Base-by-base conservation (phyloP, 148 eudicot genomes). In the Rhododendron griersonianum region DNA sequence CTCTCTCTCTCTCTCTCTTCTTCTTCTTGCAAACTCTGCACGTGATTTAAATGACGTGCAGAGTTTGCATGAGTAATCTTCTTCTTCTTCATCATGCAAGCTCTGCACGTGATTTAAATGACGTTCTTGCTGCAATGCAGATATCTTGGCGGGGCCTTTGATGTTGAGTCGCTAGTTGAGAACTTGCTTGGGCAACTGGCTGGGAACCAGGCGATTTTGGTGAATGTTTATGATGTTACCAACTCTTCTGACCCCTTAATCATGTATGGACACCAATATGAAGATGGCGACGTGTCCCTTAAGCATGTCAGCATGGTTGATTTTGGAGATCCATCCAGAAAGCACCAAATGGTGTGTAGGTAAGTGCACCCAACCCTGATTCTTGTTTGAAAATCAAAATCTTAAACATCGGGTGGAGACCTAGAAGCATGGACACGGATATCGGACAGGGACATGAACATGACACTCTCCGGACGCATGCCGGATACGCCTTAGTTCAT, bases 101-200 rank as follows among this genome's bases (percentile, higher is more conserved):
- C 11, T 71, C 45, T 81, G 10, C 23, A 23, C 4, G 15, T 73
- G 74, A 48, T 48, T 35, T n/a, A 76, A 51, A 33, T 85, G 79
- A 13, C 4, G 11, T 28, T 78, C n/a, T 39, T 77, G 25, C 39
- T 37, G 83, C 86, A 41, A 65, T 50, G 80, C 87, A 94, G 96
- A 82, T 94, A 92, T 82, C 90, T 94, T 85, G 96, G 96, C 41
- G 96, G 96, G 81, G 91, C 95, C 76, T 94, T 94, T 89, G 96
- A 94, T 89, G 95, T 94, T 71, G 96, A 94, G 88, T 94, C 93
- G 15, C 93, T 94, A 63, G 94, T 94, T 19, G 95, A 94, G 87
- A 92, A 93, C 80, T 91, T 94, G 73, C 92, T 94, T 9, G 93
- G 93, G 47, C 96, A 94, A 90, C 96, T 94, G 84, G 92, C 94